Conservation (phyloP, 179 eudicot species). For the Patellifolia procumbens region DNA sequence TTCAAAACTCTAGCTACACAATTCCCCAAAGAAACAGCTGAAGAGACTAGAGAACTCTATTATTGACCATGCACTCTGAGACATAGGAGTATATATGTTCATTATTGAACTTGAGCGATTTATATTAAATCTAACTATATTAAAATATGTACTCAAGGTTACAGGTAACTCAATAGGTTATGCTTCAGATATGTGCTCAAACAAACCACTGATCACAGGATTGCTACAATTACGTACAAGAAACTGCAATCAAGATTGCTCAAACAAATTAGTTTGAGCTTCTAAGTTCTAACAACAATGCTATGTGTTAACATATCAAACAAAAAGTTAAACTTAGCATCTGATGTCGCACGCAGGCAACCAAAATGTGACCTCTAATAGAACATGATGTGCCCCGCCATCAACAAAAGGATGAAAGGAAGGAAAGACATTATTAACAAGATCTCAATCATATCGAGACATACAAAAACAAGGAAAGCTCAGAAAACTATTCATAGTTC, state of each 20-base stretch:
- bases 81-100: not conserved
- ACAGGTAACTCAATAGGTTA: not conserved
- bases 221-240: not conserved
- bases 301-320: not conserved
- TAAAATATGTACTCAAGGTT: not conserved
- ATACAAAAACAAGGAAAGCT: not conserved
- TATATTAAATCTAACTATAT: not conserved
- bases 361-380: not conserved
- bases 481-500: not conserved
- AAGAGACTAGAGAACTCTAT: not conserved
- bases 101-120: not conserved
- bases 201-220: not conserved
- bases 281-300: not conserved
- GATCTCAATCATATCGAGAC: not conserved
- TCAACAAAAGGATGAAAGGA: not conserved
- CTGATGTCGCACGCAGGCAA: not conserved
- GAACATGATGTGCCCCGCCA: not conserved
- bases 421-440: not conserved
- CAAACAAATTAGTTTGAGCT: not conserved
- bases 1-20: not conserved
- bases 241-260: not conserved
- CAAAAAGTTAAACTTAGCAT: not conserved
- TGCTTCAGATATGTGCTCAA: not conserved
- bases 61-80: not conserved
- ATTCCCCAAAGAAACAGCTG: not conserved